A percentile compares a stretch with the other conserved stretches of the same genome.
Conservation (phyloP, 192 early-diverging fungal species). For the Chytriomyces sp. region DNA sequence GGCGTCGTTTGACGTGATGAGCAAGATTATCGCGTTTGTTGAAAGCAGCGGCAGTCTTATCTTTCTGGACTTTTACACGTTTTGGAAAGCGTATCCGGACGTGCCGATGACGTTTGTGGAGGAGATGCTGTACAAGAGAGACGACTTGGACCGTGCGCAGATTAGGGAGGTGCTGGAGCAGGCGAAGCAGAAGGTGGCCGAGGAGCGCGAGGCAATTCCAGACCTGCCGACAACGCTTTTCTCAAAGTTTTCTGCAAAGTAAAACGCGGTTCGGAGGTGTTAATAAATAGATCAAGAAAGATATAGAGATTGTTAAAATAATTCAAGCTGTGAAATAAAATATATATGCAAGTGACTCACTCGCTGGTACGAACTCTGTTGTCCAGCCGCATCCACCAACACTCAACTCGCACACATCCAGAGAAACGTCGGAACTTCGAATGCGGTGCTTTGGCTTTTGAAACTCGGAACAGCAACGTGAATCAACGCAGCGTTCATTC, state of each 20-base stretch:
- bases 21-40: slow-evolving; percentile 79
- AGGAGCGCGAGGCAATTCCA: slow-evolving; percentile 39
- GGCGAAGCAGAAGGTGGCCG: slow-evolving; percentile 70
- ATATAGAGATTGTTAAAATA: too few relatives aligned
- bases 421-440: too few relatives aligned
- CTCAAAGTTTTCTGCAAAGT: not conserved
- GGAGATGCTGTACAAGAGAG: slow-evolving; percentile 82
- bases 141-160: slow-evolving; percentile 86
- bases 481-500: too few relatives aligned
- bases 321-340: too few relatives aligned
- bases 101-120: slow-evolving; percentile 91
- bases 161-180: slow-evolving; percentile 89
- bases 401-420: too few relatives aligned
- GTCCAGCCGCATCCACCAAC: too few relatives aligned
- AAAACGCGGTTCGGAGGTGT: not conserved
- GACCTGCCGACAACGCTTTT: not conserved
- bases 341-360: too few relatives aligned
- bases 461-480: too few relatives aligned
- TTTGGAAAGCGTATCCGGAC: slow-evolving; percentile 92
- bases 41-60: slow-evolving; percentile 81
- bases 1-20: slow-evolving; percentile 80
- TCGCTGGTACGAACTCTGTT: too few relatives aligned
- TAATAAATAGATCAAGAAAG: too few relatives aligned
- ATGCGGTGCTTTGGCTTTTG: too few relatives aligned
- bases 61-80: slow-evolving; percentile 88